Percentiles rank a stretch among this genome's conserved stretches.
phyloP scores from a whole-genome alignment of 352 stramenopile genomes.

The Pythium myriotylum region DNA sequence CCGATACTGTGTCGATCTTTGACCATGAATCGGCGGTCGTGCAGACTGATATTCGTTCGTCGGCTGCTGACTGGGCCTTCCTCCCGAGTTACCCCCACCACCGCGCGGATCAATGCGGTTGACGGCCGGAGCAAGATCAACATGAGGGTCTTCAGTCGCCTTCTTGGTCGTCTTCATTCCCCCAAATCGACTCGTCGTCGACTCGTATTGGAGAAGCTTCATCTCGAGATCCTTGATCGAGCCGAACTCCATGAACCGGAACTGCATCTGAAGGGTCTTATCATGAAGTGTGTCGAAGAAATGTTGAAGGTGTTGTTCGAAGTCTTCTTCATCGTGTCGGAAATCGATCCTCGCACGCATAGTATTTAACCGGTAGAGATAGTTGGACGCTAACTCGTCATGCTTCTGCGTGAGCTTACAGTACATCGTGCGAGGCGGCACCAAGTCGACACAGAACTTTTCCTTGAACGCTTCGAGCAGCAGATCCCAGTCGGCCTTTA shows the following conservation, averaged over 20 bases:
- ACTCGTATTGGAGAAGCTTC: constrained; percentile 21
- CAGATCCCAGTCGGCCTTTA: too few relatives aligned
- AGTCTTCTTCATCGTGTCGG: not conserved
- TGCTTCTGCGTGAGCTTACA: constrained; percentile 24
- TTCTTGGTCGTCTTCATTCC: constrained; percentile 5
- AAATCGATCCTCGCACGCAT: constrained; percentile 15
- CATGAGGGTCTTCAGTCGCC: not conserved
- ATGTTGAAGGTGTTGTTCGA: constrained; percentile 23
- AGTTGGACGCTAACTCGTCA: constrained; percentile 20
- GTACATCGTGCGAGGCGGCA: constrained; percentile 4
- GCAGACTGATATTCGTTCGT: too few relatives aligned
- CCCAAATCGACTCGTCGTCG: too few relatives aligned
- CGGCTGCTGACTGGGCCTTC: too few relatives aligned
- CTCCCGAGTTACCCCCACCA: too few relatives aligned
- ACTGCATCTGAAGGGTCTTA: constrained; percentile 22
- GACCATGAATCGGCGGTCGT: too few relatives aligned
- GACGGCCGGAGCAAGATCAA: not conserved
- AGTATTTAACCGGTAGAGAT: constrained; percentile 28
- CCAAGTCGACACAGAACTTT: constrained; percentile 15
- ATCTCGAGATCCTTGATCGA: constrained; percentile 19
- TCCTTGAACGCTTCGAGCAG: constrained; percentile 10
- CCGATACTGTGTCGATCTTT: too few relatives aligned
- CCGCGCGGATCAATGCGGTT: not conserved
- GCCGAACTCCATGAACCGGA: constrained; percentile 13
- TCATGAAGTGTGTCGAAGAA: constrained; percentile 27